phyloP scores from a whole-genome alignment of 176 grass and related monocot species.

The Avena sativa region DNA sequence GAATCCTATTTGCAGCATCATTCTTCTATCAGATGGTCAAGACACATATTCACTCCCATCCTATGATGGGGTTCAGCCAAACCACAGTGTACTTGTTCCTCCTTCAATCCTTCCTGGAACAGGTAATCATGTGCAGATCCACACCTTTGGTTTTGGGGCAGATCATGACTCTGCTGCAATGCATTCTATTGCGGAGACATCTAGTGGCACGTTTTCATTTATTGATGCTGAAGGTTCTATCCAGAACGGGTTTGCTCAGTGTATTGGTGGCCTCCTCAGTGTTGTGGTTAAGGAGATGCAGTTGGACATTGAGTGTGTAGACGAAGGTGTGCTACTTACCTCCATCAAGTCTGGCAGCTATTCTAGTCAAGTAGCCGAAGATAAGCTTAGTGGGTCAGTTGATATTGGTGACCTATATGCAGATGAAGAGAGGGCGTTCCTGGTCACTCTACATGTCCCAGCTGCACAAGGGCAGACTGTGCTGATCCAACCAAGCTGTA shows the following conservation, averaged over 20 bases:
- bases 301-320: slow-evolving; percentile 58
- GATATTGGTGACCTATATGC: slow-evolving; percentile 85
- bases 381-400: slow-evolving; percentile 62
- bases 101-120: slow-evolving; percentile 61
- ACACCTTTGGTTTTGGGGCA: slow-evolving; percentile 82
- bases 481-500: slow-evolving; percentile 63
- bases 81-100: slow-evolving; percentile 66
- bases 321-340: slow-evolving; percentile 56
- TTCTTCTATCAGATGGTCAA: slow-evolving; percentile 92
- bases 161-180: slow-evolving; percentile 86
- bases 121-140: slow-evolving; percentile 63
- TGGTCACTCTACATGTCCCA: slow-evolving; percentile 58
- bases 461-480: slow-evolving; percentile 40
- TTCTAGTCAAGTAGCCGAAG: slow-evolving; percentile 43
- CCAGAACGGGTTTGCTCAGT: slow-evolving; percentile 91
- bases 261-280: slow-evolving; percentile 90
- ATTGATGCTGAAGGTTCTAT: slow-evolving; percentile 75
- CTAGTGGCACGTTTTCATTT: slow-evolving; percentile 84
- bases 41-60: slow-evolving; percentile 63
- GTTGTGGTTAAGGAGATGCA: slow-evolving; percentile 73
- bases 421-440: slow-evolving; percentile 91
- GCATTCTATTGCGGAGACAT: slow-evolving; percentile 75
- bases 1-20: slow-evolving; percentile 86
- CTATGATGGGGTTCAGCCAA: slow-evolving; percentile 18
- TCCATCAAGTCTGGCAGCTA: slow-evolving; percentile 88